Evolutionary conservation across 768 basidiomycete genomes (phyloP).

Genomic region (Hygrophoropsis aurantiaca): DNA sequence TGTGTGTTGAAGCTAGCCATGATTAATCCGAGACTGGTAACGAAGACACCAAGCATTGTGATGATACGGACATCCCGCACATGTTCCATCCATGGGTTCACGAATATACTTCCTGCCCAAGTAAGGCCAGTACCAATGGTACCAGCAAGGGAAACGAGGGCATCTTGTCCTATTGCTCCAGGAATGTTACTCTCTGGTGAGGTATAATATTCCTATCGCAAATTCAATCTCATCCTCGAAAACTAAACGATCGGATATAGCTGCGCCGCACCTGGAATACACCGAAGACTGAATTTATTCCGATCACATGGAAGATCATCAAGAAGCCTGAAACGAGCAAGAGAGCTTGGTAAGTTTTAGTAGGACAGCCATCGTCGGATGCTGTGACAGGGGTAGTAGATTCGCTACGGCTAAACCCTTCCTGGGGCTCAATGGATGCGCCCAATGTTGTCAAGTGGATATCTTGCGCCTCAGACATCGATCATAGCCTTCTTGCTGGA

Average conservation of each 20-base stretch:
- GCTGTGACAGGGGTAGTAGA: no score
- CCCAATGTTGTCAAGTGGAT: no score
- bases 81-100: slow-evolving; percentile 38
- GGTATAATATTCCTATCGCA: slow-evolving; percentile 46
- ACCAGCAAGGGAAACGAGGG: slow-evolving; percentile 41
- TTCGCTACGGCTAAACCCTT: no score
- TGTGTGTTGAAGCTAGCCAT: slow-evolving; percentile 39
- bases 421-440: no score
- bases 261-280: slow-evolving; percentile 48
- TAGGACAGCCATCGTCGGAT: slow-evolving; percentile 16
- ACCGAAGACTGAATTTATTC: slow-evolving; percentile 42
- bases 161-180: slow-evolving; percentile 37
- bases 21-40: slow-evolving; percentile 44
- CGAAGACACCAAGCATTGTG: slow-evolving; percentile 33
- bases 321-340: slow-evolving; percentile 41
- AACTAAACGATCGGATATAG: no score
- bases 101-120: slow-evolving; percentile 47
- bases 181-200: slow-evolving; percentile 34
- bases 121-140: slow-evolving; percentile 45
- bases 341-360: slow-evolving; percentile 33
- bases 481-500: no score
- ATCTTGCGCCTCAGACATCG: no score
- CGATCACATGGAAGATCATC: slow-evolving; percentile 47
- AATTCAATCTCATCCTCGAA: background rate
- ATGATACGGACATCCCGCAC: slow-evolving; percentile 33